These are phyloP conservation scores for Vishniacozyma victoriae DNA, from an alignment of 768 basidiomycete genomes.

Conservation along the genomic window DNA sequence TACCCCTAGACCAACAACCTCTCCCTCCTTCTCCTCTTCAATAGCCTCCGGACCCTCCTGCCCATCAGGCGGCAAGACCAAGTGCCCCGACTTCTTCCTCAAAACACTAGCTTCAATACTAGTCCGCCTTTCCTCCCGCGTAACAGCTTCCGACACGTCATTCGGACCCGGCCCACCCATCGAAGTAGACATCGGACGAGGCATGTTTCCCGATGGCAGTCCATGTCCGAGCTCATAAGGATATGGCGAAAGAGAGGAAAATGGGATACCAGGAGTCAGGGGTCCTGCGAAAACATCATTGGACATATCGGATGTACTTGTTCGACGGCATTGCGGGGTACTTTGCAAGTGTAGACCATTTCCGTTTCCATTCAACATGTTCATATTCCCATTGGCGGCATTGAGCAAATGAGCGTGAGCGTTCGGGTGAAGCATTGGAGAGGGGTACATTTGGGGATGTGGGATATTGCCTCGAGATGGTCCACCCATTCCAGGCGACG, in stretches of 20 bases:
- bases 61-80: background rate
- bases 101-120: conserved; percentile 7
- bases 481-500: background rate
- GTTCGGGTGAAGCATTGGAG: conserved; percentile 21
- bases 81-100: conserved; percentile 6
- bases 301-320: background rate
- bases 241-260: no score
- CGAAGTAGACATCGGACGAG: no score
- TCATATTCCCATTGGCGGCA: no score
- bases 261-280: conserved; percentile 16
- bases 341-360: no score
- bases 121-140: conserved; percentile 3
- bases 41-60: background rate
- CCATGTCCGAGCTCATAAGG: conserved; percentile 14
- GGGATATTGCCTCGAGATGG: background rate
- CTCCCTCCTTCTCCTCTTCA: background rate
- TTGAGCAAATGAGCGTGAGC: conserved; percentile 5
- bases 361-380: no score
- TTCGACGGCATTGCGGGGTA: conserved; percentile 7
- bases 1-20: background rate
- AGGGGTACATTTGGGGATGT: conserved; percentile 31
- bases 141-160: background rate
- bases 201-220: no score
- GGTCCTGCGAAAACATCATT: conserved; percentile 13
- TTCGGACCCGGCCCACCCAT: conserved; percentile 2